These are phyloP conservation scores for Stagonosporopsis chrysanthemi DNA, from an alignment of 2,329 filamentous ascomycete species.

Conservation along the genomic window DNA sequence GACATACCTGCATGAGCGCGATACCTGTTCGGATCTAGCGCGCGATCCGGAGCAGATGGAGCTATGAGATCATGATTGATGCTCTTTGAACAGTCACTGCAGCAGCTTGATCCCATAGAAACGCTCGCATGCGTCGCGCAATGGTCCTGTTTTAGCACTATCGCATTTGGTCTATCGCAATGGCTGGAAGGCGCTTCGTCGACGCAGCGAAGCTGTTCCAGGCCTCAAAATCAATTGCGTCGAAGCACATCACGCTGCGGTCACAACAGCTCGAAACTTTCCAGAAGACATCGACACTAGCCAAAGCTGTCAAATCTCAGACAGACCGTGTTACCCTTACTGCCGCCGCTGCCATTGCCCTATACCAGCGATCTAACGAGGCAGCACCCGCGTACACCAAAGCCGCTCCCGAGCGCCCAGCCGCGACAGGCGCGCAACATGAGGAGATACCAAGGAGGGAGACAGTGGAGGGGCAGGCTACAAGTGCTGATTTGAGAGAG, in stretches of 20 bases:
- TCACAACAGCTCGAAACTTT: conserved; percentile 69
- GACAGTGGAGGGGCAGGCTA: conserved; percentile 34
- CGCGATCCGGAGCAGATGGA: conserved; percentile 9
- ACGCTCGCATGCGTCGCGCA: neutral
- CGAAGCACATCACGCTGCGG: conserved; percentile 65
- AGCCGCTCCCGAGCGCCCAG: conserved; percentile 30
- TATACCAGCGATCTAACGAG: conserved; percentile 66
- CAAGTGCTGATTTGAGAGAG: conserved; percentile 33
- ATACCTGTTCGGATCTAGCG: conserved; percentile 12
- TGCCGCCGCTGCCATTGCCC: conserved; percentile 65
- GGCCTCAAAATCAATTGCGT: conserved; percentile 55
- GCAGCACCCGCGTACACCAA: conserved; percentile 46
- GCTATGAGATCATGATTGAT: conserved; percentile 16
- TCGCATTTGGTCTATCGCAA: conserved; percentile 34
- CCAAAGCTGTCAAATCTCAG: conserved; percentile 68
- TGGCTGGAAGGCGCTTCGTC: conserved; percentile 61
- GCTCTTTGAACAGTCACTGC: neutral
- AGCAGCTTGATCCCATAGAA: neutral
- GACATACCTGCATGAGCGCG: conserved; percentile 18
- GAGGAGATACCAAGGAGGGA: conserved; percentile 41
- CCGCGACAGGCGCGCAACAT: conserved; percentile 29
- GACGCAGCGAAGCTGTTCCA: conserved; percentile 61
- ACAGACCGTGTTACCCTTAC: conserved; percentile 68
- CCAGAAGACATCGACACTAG: conserved; percentile 69
- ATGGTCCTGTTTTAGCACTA: neutral